These are phyloP conservation scores for Avena eriantha DNA, from an alignment of 176 grass and related monocot species.

Conservation along the genomic window DNA sequence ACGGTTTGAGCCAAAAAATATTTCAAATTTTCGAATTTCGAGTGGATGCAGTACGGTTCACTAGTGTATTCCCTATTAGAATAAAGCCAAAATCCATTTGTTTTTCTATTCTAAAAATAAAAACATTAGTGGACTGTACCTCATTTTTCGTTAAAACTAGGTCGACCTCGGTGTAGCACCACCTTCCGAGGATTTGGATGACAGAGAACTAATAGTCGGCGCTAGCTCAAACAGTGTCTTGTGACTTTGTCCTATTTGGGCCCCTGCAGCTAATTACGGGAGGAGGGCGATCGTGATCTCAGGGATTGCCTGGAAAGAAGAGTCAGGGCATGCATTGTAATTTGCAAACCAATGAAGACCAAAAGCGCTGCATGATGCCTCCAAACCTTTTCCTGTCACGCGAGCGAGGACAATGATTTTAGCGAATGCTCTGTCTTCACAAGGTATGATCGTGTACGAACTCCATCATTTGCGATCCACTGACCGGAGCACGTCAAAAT, in stretches of 20 bases:
- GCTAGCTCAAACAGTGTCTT: neutral
- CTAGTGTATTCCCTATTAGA: no score
- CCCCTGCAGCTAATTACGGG: slow-evolving; percentile 18
- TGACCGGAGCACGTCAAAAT: neutral
- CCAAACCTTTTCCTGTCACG: slow-evolving; percentile 47
- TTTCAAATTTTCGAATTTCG: no score
- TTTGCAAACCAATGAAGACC: neutral
- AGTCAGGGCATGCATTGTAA: neutral
- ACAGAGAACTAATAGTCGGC: neutral
- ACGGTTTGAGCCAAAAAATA: no score
- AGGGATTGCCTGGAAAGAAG: slow-evolving; percentile 33
- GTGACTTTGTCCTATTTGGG: neutral
- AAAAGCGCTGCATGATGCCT: slow-evolving; percentile 42
- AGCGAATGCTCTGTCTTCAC: neutral
- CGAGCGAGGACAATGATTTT: slow-evolving; percentile 44
- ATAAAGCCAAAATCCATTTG: no score
- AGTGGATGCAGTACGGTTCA: no score
- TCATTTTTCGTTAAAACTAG: no score
- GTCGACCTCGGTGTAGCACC: no score
- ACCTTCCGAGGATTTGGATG: slow-evolving; percentile 12
- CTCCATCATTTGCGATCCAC: neutral
- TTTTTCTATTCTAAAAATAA: no score
- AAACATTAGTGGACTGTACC: no score
- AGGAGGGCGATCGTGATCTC: neutral
- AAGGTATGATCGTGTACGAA: neutral